Percentiles rank a stretch among this genome's conserved stretches.
These are phyloP conservation scores for Solanum virginianum DNA, from an alignment of 257 asterid species.

Conservation along the genomic window DNA sequence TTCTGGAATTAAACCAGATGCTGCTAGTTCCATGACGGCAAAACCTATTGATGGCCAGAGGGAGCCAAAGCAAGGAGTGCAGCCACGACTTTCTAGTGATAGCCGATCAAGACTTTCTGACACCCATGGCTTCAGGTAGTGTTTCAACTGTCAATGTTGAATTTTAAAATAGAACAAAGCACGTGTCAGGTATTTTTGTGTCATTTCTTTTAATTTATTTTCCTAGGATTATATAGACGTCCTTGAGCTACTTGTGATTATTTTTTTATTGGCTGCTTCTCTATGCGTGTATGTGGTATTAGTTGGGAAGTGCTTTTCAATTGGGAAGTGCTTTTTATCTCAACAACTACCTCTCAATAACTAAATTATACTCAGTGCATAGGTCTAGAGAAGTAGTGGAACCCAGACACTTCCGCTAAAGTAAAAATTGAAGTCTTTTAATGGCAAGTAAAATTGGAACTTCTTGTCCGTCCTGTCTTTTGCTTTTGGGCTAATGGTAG, in stretches of 20 bases:
- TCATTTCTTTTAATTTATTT: background rate
- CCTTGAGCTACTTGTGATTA: background rate
- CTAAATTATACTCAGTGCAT: background rate
- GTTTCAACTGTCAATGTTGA: background rate
- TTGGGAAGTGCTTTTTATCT: background rate
- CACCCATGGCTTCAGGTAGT: slow-evolving; percentile 65
- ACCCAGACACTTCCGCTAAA: background rate
- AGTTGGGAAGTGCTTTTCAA: background rate
- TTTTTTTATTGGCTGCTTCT: background rate
- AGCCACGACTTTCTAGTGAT: slow-evolving; percentile 51
- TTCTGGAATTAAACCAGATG: slow-evolving; percentile 71
- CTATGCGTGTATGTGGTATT: background rate
- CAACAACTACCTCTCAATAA: background rate
- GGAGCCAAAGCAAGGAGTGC: slow-evolving; percentile 65
- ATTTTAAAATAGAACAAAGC: background rate
- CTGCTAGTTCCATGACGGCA: slow-evolving; percentile 25
- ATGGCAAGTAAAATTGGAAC: background rate
- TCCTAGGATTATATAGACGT: background rate
- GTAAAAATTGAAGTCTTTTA: background rate
- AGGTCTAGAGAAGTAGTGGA: background rate
- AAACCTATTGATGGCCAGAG: slow-evolving; percentile 58
- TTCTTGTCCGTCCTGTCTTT: background rate
- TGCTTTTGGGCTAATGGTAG: background rate
- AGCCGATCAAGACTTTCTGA: slow-evolving; percentile 59
- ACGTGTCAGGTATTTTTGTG: background rate